These are phyloP conservation scores for Aspergillus hiratsukae DNA, from an alignment of 2,329 filamentous ascomycete genomes.

Conservation along the genomic window DNA sequence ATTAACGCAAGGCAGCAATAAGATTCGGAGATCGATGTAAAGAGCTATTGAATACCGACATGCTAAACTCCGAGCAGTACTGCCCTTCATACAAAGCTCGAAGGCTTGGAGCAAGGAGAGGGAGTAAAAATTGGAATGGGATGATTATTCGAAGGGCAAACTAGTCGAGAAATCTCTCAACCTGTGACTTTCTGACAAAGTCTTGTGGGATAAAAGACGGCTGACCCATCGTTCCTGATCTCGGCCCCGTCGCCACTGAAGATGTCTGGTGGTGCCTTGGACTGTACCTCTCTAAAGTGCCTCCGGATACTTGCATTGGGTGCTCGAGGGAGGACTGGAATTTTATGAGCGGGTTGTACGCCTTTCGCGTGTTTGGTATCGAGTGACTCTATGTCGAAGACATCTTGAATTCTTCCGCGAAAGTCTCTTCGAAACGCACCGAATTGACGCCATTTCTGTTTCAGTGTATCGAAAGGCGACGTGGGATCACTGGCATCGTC, in stretches of 20 bases:
- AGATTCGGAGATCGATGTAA: background rate
- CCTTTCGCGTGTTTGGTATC: background rate
- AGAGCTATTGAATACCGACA: background rate
- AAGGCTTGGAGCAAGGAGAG: background rate
- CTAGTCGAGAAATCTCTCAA: background rate
- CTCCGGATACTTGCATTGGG: slow-evolving; percentile 14
- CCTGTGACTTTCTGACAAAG: background rate
- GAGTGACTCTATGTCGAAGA: slow-evolving; percentile 18
- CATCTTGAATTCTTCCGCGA: slow-evolving; percentile 16
- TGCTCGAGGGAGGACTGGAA: slow-evolving; percentile 20
- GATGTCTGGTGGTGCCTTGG: background rate
- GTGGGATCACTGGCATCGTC: background rate
- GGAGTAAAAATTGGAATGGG: background rate
- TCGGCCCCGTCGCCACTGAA: background rate
- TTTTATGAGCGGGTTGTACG: background rate
- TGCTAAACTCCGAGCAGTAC: background rate
- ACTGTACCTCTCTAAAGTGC: background rate
- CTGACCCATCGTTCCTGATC: background rate
- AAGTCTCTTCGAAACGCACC: slow-evolving; percentile 6
- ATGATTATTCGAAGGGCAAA: background rate
- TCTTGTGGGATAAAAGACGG: background rate
- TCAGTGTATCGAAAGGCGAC: slow-evolving; percentile 4
- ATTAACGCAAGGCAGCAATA: background rate
- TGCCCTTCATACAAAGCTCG: background rate
- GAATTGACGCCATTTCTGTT: slow-evolving; percentile 8